Evolutionary conservation across 371 early-diverging fungal genomes (phyloP).

Genomic region (Rhizopus microsporus): DNA sequence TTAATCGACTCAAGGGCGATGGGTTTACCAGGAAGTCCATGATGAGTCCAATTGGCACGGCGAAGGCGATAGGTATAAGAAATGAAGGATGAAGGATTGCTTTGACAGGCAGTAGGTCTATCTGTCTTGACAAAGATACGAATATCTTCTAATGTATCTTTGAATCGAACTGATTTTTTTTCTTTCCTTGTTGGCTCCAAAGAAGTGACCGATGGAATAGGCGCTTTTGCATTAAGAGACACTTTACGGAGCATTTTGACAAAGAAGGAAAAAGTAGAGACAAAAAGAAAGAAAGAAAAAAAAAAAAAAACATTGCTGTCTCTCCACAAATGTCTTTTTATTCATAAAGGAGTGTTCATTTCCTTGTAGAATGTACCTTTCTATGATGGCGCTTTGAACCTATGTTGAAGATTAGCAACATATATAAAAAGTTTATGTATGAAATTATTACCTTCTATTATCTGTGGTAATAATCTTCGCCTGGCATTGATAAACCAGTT

Average conservation of each 20-base stretch:
- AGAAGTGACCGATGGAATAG: neutral
- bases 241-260: no score
- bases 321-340: no score
- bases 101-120: conserved; percentile 53
- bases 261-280: no score
- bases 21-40: conserved; percentile 29
- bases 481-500: conserved; percentile 87
- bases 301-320: no score
- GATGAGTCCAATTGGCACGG: conserved; percentile 35
- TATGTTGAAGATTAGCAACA: no score
- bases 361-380: no score
- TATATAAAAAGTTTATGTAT: no score
- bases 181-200: neutral
- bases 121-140: conserved; percentile 59
- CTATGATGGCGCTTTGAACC: no score
- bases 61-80: conserved; percentile 11
- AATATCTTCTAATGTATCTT: conserved; percentile 57
- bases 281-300: no score
- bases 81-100: conserved; percentile 34
- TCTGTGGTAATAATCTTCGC: conserved; percentile 52
- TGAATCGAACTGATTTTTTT: conserved; percentile 41
- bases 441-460: neutral
- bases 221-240: no score
- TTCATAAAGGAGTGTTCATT: no score
- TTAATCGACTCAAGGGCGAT: conserved; percentile 29